These are phyloP conservation scores for Exophiala sideris DNA, from an alignment of 2,329 filamentous ascomycete genomes.

Conservation along the genomic window DNA sequence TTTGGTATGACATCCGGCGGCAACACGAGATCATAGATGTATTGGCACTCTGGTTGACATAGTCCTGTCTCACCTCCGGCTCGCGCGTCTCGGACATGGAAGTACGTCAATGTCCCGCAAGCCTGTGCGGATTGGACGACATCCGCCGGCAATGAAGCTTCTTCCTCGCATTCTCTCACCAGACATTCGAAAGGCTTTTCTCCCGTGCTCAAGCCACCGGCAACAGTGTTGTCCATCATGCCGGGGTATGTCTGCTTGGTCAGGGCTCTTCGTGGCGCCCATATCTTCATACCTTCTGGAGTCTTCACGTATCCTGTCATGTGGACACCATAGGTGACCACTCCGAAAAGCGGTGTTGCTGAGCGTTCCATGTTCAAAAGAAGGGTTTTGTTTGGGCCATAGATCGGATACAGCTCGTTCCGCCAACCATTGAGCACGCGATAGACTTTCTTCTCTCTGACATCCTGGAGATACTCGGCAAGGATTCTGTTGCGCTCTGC, in stretches of 20 bases:
- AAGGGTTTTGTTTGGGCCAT: slow-evolving; percentile 56
- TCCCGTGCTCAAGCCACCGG: slow-evolving; percentile 75
- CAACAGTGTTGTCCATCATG: slow-evolving; percentile 95
- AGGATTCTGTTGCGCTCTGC: slow-evolving; percentile 59
- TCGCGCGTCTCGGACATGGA: slow-evolving; percentile 70
- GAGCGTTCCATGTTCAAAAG: slow-evolving; percentile 75
- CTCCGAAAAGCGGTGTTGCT: slow-evolving; percentile 70
- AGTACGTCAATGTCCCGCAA: slow-evolving; percentile 75
- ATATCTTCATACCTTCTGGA: slow-evolving; percentile 66
- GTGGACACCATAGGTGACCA: slow-evolving; percentile 76
- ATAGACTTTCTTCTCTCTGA: slow-evolving; percentile 70
- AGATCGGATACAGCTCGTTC: slow-evolving; percentile 76
- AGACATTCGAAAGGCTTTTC: slow-evolving; percentile 79
- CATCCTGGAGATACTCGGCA: slow-evolving; percentile 59
- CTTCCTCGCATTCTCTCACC: slow-evolving; percentile 82
- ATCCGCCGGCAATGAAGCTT: slow-evolving; percentile 72
- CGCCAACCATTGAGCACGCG: slow-evolving; percentile 74
- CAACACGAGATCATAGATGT: slow-evolving; percentile 84
- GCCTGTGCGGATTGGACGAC: slow-evolving; percentile 62
- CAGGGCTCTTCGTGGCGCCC: slow-evolving; percentile 74
- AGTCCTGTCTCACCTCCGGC: slow-evolving; percentile 77
- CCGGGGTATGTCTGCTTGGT: slow-evolving; percentile 82
- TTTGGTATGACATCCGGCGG: slow-evolving; percentile 63
- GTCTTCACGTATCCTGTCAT: slow-evolving; percentile 68
- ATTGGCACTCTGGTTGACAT: slow-evolving; percentile 87